A percentile compares a stretch with the other conserved stretches of the same genome.
These are phyloP conservation scores for Suillus discolor DNA, from an alignment of 768 basidiomycete genomes.

Conservation along the genomic window DNA sequence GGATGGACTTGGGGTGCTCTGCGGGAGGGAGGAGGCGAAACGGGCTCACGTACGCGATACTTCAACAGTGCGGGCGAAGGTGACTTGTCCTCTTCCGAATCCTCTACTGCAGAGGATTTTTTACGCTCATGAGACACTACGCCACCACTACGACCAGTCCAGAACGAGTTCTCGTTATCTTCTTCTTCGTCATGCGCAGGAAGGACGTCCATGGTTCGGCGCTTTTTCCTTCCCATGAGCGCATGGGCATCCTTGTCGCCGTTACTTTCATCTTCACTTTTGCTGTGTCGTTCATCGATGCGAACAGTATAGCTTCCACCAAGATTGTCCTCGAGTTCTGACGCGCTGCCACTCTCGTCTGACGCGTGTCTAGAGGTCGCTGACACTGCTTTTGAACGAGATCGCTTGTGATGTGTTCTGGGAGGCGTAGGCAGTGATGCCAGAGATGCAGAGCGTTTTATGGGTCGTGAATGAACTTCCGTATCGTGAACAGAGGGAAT, in stretches of 20 bases:
- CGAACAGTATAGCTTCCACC: constrained; percentile 15
- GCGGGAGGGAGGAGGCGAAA: constrained; percentile 71
- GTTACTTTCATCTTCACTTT: constrained; percentile 18
- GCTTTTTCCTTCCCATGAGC: constrained; percentile 38
- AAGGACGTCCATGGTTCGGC: constrained; percentile 36
- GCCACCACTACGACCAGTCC: constrained; percentile 24
- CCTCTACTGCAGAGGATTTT: constrained; percentile 4
- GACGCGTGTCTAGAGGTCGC: constrained; percentile 50
- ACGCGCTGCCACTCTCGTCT: constrained; percentile 36
- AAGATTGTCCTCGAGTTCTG: constrained; percentile 30
- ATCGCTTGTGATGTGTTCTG: constrained; percentile 53
- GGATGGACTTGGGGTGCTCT: constrained; percentile 40
- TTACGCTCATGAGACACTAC: constrained; percentile 28
- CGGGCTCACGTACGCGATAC: constrained; percentile 43
- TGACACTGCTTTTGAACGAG: constrained; percentile 44
- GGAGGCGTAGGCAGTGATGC: constrained; percentile 71
- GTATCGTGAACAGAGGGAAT: constrained; percentile 17
- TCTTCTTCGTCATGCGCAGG: constrained; percentile 51
- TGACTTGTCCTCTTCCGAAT: constrained; percentile 18
- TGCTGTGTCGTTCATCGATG: constrained; percentile 13
- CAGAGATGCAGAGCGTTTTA: constrained; percentile 66
- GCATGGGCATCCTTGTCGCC: constrained; percentile 24
- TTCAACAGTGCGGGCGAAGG: constrained; percentile 41
- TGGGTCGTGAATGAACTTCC: constrained; percentile 31
- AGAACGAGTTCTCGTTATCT: constrained; percentile 46